Base-by-base conservation (phyloP, 768 basidiomycete species). In the Piloderma croceum region DNA sequence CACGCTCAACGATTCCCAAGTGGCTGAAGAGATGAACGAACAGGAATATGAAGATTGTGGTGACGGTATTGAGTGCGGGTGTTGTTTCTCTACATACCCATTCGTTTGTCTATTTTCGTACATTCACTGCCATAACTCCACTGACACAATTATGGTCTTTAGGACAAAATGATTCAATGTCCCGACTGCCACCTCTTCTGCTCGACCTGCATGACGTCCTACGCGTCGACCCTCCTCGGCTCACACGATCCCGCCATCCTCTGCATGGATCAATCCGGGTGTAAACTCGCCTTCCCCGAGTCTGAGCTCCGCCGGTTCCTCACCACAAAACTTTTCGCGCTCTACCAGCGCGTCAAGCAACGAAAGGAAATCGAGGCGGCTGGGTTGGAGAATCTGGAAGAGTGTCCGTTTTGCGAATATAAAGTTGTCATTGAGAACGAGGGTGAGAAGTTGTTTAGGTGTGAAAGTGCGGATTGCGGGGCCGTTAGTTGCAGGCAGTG, bases 171-270 rank as follows among this genome's bases (percentile, higher is more conserved):
- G 81, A 71, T 88, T 2, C 90, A 93, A 62, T 94, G 91, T 51
- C 80, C 85, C 0, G 90, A 92, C 41, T 79, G 83, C 0, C 91
- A 96, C 57, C 74, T 91, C 3, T 96, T 94, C 65, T 94, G 91
- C 60, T 66, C 57, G 24, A 62, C 68, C 2, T 94, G 91, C 56
- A 74, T 89, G 60, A 74, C 62, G 1, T 62, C 71, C 3, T 85
- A 90, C 52, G 79, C 81, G 1, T 76, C 79, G 24, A 81, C 68
- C 20, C 69, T 77, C 22, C 73, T 93, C 9, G 81, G 79, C 32
- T 63, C 71, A 36, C 82, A 81, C 48, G 71, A 79, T 50, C 59
- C 75, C 34, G 65, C 68, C 19, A 71, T 92, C 43, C 54, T 71
- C n/a, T 94, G 90, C 56, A 90, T 91, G 81, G 85, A 90, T 50